phyloP scores from a whole-genome alignment of 2,329 filamentous ascomycete genomes.

The Neofusicoccum umdonicola region DNA sequence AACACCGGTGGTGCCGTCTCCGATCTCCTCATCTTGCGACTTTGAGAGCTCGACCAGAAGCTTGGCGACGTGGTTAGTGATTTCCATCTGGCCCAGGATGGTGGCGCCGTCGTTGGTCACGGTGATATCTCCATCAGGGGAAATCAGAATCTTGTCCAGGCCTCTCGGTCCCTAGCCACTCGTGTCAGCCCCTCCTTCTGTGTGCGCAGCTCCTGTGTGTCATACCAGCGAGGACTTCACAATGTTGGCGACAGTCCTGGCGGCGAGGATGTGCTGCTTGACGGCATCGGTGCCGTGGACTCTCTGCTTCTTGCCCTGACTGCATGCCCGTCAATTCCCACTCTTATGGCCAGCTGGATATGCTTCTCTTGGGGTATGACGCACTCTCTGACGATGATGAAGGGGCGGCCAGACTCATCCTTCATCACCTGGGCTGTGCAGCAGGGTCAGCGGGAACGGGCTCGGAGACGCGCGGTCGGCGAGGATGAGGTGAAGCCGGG shows the following conservation, averaged over 20 bases:
- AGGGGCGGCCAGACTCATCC: slow-evolving; percentile 94
- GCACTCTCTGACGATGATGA: slow-evolving; percentile 97
- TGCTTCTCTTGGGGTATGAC: slow-evolving; percentile 36
- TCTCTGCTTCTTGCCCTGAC: slow-evolving; percentile 96
- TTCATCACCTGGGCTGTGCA: slow-evolving; percentile 72
- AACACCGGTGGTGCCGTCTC: slow-evolving; percentile 95
- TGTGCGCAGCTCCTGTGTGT: neutral
- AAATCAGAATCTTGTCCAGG: slow-evolving; percentile 98
- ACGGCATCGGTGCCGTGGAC: slow-evolving; percentile 95
- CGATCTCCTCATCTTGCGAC: slow-evolving; percentile 98
- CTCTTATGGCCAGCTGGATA: slow-evolving; percentile 19
- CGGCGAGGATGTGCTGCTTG: slow-evolving; percentile 96
- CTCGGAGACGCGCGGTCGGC: neutral
- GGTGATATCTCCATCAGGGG: slow-evolving; percentile 96
- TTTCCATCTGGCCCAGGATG: slow-evolving; percentile 96
- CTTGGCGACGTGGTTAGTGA: slow-evolving; percentile 97
- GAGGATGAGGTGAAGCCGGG: neutral
- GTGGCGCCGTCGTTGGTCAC: slow-evolving; percentile 99
- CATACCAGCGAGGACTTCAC: slow-evolving; percentile 87
- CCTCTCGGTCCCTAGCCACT: slow-evolving; percentile 72
- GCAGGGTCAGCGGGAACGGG: slow-evolving; percentile 20
- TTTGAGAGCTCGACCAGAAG: slow-evolving; percentile 94
- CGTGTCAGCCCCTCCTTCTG: neutral
- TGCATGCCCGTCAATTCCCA: slow-evolving; percentile 41
- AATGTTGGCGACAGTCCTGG: slow-evolving; percentile 92